phyloP scores from a whole-genome alignment of 441 rosid genomes.

The Biscutella auriculata region DNA sequence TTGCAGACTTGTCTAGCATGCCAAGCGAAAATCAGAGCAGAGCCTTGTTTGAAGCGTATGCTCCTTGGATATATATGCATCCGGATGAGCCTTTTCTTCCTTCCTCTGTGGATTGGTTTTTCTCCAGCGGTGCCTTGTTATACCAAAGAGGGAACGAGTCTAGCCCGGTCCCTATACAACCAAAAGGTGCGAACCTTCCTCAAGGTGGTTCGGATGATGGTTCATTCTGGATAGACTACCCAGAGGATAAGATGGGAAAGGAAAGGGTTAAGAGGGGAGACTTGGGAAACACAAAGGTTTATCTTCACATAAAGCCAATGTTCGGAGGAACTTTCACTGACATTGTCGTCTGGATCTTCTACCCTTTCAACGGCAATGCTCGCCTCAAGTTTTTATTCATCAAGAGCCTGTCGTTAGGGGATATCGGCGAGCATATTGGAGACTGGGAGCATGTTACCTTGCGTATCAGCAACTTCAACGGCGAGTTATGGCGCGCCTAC shows the following conservation, averaged over 20 bases:
- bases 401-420: constrained; percentile 36
- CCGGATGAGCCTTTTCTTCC: constrained; percentile 57
- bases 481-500: constrained; percentile 39
- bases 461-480: constrained; percentile 70
- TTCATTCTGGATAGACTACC: constrained; percentile 67
- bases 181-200: constrained; percentile 64
- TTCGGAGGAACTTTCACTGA: constrained; percentile 69
- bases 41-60: constrained; percentile 33
- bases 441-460: constrained; percentile 87
- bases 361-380: constrained; percentile 73
- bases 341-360: constrained; percentile 63
- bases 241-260: constrained; percentile 27
- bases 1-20: constrained; percentile 39
- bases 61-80: constrained; percentile 60
- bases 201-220: constrained; percentile 66
- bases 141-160: constrained; percentile 57
- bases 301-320: constrained; percentile 69
- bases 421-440: constrained; percentile 69
- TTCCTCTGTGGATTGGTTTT: constrained; percentile 59
- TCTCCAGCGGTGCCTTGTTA: constrained; percentile 50
- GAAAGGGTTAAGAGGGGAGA: constrained; percentile 57
- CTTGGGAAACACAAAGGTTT: constrained; percentile 32
- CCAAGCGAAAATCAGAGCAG: constrained; percentile 41
- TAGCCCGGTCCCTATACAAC: constrained; percentile 34
- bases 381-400: constrained; percentile 48